Conservation (phyloP, 345 rosid genomes). For the Corchorus olitorius region DNA sequence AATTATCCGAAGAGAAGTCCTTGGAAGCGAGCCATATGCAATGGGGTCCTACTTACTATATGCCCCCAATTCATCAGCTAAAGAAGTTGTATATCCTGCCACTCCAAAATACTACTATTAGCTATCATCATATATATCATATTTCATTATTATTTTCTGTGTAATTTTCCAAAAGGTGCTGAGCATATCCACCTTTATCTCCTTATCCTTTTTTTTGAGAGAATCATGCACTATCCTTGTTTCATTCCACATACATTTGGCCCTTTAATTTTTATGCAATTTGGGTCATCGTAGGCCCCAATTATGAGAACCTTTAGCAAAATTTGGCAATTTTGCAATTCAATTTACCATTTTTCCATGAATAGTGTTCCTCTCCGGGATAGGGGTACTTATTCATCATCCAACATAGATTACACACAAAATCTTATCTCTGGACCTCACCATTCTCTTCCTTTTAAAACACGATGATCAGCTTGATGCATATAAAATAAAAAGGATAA, state of each 20-base stretch:
- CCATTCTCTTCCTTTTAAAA: not conserved
- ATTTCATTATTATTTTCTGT: not conserved
- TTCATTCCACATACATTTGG: slow-evolving; percentile 17
- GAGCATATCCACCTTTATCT: slow-evolving; percentile 43
- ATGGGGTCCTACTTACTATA: slow-evolving; percentile 20
- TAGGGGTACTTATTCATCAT: not conserved
- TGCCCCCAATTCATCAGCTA: not conserved
- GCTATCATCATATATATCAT: too few species aligned
- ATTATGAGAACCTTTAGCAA: not conserved
- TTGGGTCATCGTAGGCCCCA: not conserved
- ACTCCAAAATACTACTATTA: not conserved
- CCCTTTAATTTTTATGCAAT: not conserved
- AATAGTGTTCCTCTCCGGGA: not conserved
- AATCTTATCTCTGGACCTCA: not conserved
- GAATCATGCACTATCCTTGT: slow-evolving; percentile 32
- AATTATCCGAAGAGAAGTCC: slow-evolving; percentile 18
- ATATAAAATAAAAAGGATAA: too few species aligned
- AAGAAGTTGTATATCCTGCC: not conserved
- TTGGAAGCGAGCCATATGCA: not conserved
- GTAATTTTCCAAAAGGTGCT: slow-evolving; percentile 28
- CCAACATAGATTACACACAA: not conserved
- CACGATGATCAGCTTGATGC: too few species aligned
- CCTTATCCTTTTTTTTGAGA: slow-evolving; percentile 42
- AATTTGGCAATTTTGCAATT: not conserved
- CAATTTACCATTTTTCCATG: not conserved